phyloP scores from a whole-genome alignment of 768 basidiomycete genomes.

The Atractiella rhizophila region DNA sequence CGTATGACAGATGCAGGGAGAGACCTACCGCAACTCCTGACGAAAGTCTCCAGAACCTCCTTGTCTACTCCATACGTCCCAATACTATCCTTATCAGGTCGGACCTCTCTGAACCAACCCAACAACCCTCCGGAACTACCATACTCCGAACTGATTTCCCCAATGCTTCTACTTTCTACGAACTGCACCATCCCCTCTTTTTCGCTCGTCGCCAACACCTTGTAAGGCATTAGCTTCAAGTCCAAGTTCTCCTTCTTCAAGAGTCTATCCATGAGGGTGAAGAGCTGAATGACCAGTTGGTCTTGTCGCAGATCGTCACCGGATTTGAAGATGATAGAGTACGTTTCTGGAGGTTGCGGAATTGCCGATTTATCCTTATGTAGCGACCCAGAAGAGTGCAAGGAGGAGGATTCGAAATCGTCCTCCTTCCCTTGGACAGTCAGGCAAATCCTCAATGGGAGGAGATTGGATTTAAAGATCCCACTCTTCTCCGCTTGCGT shows the following conservation, averaged over 20 bases:
- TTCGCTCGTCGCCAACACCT: constrained; percentile 73
- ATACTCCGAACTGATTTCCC: constrained; percentile 67
- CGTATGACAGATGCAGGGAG: background rate
- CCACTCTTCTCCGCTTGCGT: constrained; percentile 77
- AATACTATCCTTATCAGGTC: constrained; percentile 83
- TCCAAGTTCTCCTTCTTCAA: constrained; percentile 86
- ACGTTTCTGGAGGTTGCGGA: constrained; percentile 28
- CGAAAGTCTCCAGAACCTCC: constrained; percentile 78
- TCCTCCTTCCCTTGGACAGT: constrained; percentile 39
- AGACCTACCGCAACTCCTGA: constrained; percentile 71
- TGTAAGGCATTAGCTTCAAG: constrained; percentile 67
- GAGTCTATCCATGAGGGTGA: constrained; percentile 88
- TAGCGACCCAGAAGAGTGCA: too few relatives aligned
- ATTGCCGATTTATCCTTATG: too few relatives aligned
- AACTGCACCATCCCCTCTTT: constrained; percentile 90
- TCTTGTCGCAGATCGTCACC: constrained; percentile 98
- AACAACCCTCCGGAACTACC: constrained; percentile 45
- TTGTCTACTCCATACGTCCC: constrained; percentile 90
- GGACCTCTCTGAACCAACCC: constrained; percentile 58
- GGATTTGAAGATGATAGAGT: constrained; percentile 92
- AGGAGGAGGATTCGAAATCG: too few relatives aligned
- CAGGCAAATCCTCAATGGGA: constrained; percentile 72
- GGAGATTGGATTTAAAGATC: constrained; percentile 92
- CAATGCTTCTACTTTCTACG: constrained; percentile 83
- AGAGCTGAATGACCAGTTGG: constrained; percentile 91